phyloP scores from a whole-genome alignment of 2,329 filamentous ascomycete species.

The Xylariaceae sp. region DNA sequence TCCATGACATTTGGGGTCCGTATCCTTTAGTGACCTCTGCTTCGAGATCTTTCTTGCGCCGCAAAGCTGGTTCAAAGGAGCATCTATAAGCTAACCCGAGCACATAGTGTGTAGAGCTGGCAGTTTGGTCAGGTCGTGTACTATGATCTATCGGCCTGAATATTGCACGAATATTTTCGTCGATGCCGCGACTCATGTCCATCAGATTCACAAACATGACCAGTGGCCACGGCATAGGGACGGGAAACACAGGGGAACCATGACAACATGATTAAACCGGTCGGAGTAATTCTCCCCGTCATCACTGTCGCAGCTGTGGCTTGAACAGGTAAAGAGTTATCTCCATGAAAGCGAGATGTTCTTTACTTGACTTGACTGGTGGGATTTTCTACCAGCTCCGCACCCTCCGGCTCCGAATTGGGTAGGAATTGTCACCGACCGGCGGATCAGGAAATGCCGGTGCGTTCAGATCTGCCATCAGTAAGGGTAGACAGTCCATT shows the following conservation, averaged over 20 bases:
- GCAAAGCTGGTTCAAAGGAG: too few relatives aligned
- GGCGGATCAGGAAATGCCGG: neutral
- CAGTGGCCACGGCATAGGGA: neutral
- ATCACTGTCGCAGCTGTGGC: neutral
- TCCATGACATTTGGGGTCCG: too few relatives aligned
- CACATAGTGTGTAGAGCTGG: too few relatives aligned
- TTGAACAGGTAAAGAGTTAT: neutral
- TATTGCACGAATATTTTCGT: neutral
- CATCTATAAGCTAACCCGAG: too few relatives aligned
- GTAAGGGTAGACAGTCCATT: neutral
- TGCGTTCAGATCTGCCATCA: neutral
- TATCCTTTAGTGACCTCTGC: too few relatives aligned
- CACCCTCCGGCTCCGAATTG: conserved; percentile 13
- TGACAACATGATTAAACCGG: neutral
- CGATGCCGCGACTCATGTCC: neutral
- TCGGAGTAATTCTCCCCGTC: neutral
- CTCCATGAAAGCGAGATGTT: neutral
- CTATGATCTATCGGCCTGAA: too few relatives aligned
- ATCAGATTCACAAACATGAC: neutral
- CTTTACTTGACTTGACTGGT: conserved; percentile 9
- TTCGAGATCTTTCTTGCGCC: too few relatives aligned
- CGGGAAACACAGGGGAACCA: neutral
- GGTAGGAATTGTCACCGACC: conserved; percentile 6
- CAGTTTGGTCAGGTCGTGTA: too few relatives aligned
- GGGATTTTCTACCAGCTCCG: conserved; percentile 14